Base-by-base conservation (phyloP, 1,284 basidiomycete species). In the Phylloboletellus chloephorus region DNA sequence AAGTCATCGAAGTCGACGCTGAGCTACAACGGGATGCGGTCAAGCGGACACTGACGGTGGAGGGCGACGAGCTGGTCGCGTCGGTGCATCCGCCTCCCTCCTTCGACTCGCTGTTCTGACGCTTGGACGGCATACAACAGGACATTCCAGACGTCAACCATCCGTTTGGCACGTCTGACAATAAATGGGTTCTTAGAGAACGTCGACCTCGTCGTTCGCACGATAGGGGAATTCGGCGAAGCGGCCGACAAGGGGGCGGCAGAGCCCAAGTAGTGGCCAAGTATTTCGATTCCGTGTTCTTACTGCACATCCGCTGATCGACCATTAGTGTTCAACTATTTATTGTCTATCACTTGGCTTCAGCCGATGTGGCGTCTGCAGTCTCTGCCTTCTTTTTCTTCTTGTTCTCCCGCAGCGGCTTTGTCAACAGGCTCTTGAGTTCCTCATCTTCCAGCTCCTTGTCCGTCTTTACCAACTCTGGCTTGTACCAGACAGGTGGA, bases 401-500 rank as follows among this genome's bases (percentile, higher is more conserved):
- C 80, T 91, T 96, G 64, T 72, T 81, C 66, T 92, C 88, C 47
- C 94, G 80, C 52, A 98, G 68, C 49, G 80, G 83, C 64, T 84
- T 82, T 37, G 82, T 70, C 49, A 97, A 67, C 29, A 90, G 69
- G 25, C 75, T 71, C 69, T 92, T 90, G 57, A 92, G 66, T 56
- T 88, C 88, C 53, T 85, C 80, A 55, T 96, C 89, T 65, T 92
- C 80, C 49, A 98, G 70, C 61, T 89, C 81, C 64, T 94, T 93
- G 55, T 88, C 83, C 5, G 86, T 83, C 72, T 89, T 88, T 54
- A 95, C 77, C 47, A 94, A 74, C 60, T 93, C 90, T 41, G 86
- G 76, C 58, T 90, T 89, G 72, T 92, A 97, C 93, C 93, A 98
- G 25, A 82, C 62, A 7, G 94, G 90, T 8, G 87, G 79, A 42